A percentile compares a stretch with the other conserved stretches of the same genome.
These are phyloP conservation scores for Lotus japonicus DNA, from an alignment of 306 rosid species.

Conservation along the genomic window DNA sequence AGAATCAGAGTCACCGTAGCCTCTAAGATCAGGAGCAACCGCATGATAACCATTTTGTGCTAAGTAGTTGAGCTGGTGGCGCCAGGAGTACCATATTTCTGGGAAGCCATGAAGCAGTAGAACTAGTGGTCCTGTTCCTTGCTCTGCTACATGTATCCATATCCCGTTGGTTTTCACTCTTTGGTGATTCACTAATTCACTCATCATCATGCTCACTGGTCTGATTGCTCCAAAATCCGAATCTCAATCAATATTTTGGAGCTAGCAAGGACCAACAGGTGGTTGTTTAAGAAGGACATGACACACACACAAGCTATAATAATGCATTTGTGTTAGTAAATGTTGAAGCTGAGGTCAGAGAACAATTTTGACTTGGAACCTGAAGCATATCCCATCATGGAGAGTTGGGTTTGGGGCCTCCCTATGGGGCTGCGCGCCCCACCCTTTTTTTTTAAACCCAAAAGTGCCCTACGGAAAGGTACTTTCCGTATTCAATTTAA, in stretches of 20 bases:
- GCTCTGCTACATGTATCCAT: constrained; percentile 54
- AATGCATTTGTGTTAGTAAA: too few relatives aligned
- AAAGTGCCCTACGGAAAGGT: too few relatives aligned
- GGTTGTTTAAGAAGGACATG: too few relatives aligned
- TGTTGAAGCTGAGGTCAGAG: not conserved
- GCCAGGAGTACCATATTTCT: constrained; percentile 55
- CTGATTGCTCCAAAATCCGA: not conserved
- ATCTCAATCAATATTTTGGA: not conserved
- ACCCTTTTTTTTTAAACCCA: too few relatives aligned
- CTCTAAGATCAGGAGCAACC: constrained; percentile 78
- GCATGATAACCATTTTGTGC: constrained; percentile 53
- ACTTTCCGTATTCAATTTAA: too few relatives aligned
- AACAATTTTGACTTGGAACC: constrained; percentile 16
- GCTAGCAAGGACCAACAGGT: not conserved
- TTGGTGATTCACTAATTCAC: constrained; percentile 54
- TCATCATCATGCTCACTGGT: not conserved
- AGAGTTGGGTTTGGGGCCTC: too few relatives aligned
- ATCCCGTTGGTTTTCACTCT: constrained; percentile 59
- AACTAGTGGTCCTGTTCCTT: constrained; percentile 68
- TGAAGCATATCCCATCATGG: not conserved
- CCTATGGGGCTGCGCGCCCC: too few relatives aligned
- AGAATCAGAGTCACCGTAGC: constrained; percentile 60
- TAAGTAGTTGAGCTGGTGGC: constrained; percentile 46
- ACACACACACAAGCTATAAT: too few relatives aligned
- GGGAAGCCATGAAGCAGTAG: constrained; percentile 70